These are phyloP conservation scores for Hymenoscyphus fraxineus DNA, from an alignment of 2,329 filamentous ascomycete genomes.

Conservation along the genomic window DNA sequence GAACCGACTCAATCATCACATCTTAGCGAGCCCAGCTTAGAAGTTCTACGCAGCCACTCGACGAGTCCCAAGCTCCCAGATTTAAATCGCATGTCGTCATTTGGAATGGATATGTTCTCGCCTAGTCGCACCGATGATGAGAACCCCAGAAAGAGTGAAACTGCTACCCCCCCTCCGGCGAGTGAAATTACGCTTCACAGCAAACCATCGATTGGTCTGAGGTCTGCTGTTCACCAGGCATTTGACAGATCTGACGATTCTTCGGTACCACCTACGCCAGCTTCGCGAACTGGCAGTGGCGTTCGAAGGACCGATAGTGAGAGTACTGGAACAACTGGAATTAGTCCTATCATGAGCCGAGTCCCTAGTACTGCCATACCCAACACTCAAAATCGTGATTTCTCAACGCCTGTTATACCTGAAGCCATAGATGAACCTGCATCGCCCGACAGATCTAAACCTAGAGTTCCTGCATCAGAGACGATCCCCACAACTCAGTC, in stretches of 20 bases:
- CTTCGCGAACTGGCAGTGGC: constrained; percentile 44
- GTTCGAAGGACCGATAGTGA: constrained; percentile 58
- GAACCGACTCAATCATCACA: constrained; percentile 11
- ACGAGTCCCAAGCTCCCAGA: constrained; percentile 56
- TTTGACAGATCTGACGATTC: constrained; percentile 57
- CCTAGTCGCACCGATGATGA: constrained; percentile 17
- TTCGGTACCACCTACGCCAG: constrained; percentile 47
- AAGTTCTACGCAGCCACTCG: constrained; percentile 35
- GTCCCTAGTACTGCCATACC: constrained; percentile 41
- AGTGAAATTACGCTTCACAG: constrained; percentile 41
- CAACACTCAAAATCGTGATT: constrained; percentile 35
- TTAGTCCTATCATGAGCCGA: constrained; percentile 63
- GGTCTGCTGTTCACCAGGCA: constrained; percentile 59
- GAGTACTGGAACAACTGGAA: constrained; percentile 46
- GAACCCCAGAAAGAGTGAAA: constrained; percentile 3
- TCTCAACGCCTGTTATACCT: constrained; percentile 49
- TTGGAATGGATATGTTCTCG: constrained; percentile 56
- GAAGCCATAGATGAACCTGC: constrained; percentile 44
- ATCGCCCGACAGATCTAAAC: constrained; percentile 20
- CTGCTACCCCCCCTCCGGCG: constrained; percentile 9
- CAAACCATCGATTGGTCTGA: constrained; percentile 52
- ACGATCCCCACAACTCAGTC: constrained; percentile 14
- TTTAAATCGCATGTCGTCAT: constrained; percentile 55
- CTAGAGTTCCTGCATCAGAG: constrained; percentile 2
- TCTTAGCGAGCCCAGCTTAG: constrained; percentile 15